Base-by-base conservation (phyloP, 2,329 filamentous ascomycete species). In the Orbilia quercus region DNA sequence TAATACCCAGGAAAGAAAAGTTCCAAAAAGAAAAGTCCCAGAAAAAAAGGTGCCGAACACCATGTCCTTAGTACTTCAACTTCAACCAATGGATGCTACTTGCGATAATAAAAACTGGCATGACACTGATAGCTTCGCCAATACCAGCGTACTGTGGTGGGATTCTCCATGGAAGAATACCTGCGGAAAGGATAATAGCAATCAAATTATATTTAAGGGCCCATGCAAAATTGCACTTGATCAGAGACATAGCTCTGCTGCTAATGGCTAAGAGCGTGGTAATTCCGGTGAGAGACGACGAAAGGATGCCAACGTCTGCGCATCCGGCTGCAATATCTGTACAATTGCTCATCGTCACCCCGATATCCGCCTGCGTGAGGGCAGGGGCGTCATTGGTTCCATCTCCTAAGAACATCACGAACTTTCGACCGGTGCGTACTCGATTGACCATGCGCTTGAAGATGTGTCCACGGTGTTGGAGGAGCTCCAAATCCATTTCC, bases 301-400 rank as follows among this genome's bases (percentile, higher is more conserved):
- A 73, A 79, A 91, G 82, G 16, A 94, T 84, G 0, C 92, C 86
- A 0, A 89, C 86, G 76, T 92, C 89, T 0, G 91, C 89, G 0
- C 89, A 89, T 2, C 83, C 84, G 57, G 86, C 82, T 0, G 91
- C 88, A 1, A 92, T 83, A 64, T 92, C 90, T 0, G 84, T 87
- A 7, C 83, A 83, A 67, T 82, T 84, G 70, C 85, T 85, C 79
- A 94, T 86, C 75, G 91, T 89, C 0, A 92, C 82, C 25, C 91
- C 91, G 31, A 94, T 84, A 3, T 85, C 85, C 0, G 91, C 89
- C 77, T 88, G 86, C 0, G 89, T 87, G 1, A 94, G 83, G 0
- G 91, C 91, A 1, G 87, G 83, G 0, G 91, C 89, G 77, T 94
- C 91, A 79, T 94, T 94, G n/a, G 89, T 92, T 1, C 91, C 91